Evolutionary conservation across 1,139 yeast genomes (phyloP).

Genomic region (Geotrichum siamense): DNA sequence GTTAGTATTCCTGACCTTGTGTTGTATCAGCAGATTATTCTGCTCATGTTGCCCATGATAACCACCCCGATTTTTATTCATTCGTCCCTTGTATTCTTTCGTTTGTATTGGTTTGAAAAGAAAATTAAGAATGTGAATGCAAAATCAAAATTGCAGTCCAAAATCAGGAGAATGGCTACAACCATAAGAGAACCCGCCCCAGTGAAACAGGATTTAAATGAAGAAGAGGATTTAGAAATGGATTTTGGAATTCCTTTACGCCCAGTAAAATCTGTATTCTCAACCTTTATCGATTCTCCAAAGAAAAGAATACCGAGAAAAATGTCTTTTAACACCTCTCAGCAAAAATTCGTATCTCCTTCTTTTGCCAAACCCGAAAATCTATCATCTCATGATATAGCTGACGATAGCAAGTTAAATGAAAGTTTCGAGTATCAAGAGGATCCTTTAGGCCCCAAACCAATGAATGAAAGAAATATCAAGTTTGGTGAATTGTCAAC

Average conservation of each 20-base stretch:
- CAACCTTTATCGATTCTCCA: background rate
- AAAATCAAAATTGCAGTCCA: slow-evolving; percentile 63
- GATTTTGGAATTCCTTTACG: background rate
- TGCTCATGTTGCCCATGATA: slow-evolving; percentile 42
- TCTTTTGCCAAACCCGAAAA: background rate
- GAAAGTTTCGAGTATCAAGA: background rate
- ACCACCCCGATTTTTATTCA: slow-evolving; percentile 90
- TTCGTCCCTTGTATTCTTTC: slow-evolving; percentile 34
- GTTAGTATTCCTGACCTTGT: slow-evolving; percentile 53
- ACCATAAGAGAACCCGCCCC: slow-evolving; percentile 2
- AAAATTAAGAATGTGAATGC: slow-evolving; percentile 76
- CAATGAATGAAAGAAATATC: background rate
- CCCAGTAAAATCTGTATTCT: slow-evolving; percentile 25
- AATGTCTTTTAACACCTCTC: slow-evolving; percentile 1
- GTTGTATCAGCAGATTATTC: slow-evolving; percentile 68
- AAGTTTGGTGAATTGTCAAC: background rate
- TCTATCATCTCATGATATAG: background rate
- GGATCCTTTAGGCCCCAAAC: background rate
- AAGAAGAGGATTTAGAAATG: background rate
- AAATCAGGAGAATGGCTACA: slow-evolving; percentile 8
- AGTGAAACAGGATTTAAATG: too few species aligned
- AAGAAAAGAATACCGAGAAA: slow-evolving; percentile 7
- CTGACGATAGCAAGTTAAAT: background rate
- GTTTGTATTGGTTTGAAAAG: slow-evolving; percentile 53
- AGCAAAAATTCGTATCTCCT: background rate